Evolutionary conservation across 345 rosid genomes (phyloP).

Genomic region (Salix caprea): DNA sequence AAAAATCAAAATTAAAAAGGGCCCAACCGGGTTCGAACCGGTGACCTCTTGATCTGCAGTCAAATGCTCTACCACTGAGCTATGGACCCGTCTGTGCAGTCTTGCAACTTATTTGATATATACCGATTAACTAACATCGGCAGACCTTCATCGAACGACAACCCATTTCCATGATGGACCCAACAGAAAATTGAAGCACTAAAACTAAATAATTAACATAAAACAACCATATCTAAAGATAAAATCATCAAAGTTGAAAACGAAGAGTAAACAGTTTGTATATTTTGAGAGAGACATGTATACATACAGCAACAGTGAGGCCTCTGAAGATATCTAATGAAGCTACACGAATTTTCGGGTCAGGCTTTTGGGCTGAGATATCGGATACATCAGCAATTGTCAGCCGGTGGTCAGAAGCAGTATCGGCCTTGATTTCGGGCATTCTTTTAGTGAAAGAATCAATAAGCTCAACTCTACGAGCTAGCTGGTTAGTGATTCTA

Average conservation of each 20-base stretch:
- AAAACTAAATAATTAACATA: background rate
- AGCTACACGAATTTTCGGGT: slow-evolving; percentile 43
- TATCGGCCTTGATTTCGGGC: slow-evolving; percentile 50
- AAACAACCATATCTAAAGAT: background rate
- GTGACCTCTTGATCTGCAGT: slow-evolving; percentile 38
- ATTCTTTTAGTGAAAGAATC: slow-evolving; percentile 11
- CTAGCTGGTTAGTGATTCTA: background rate
- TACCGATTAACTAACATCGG: rapidly evolving
- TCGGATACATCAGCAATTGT: slow-evolving; percentile 25
- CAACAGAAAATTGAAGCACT: too few relatives aligned
- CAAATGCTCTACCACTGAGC: slow-evolving; percentile 41
- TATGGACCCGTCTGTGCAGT: slow-evolving; percentile 14
- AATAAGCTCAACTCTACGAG: background rate
- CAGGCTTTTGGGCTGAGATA: slow-evolving; percentile 20
- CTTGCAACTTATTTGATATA: rapidly evolving
- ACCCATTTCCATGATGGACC: background rate
- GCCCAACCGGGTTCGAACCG: slow-evolving; percentile 39
- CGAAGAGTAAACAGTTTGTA: background rate
- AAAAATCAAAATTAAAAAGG: background rate
- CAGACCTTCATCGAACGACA: rapidly evolving
- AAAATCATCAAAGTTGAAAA: background rate
- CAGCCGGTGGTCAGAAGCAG: slow-evolving; percentile 31
- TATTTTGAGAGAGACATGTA: background rate
- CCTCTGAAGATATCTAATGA: slow-evolving; percentile 90
- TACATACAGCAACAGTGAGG: slow-evolving; percentile 70